Evolutionary conservation across 768 basidiomycete species (phyloP).

Genomic region (Amanita subjunquillea): DNA sequence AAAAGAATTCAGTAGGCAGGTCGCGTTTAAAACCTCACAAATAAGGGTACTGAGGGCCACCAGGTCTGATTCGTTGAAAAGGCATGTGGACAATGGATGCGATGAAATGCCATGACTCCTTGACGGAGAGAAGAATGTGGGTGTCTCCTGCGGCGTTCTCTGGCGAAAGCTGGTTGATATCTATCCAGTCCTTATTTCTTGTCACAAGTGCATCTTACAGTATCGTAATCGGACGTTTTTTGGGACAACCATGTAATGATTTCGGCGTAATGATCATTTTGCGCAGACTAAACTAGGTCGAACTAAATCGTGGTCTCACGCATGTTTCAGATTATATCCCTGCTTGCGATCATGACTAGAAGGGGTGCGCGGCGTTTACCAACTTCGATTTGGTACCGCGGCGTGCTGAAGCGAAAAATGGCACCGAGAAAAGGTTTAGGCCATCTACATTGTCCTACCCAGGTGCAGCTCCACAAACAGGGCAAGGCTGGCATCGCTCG

Average conservation of each 20-base stretch:
- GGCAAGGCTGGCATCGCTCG: too few relatives aligned
- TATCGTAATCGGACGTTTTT: slow-evolving; percentile 1
- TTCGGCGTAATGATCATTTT: not conserved
- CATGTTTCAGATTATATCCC: slow-evolving; percentile 2
- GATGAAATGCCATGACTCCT: slow-evolving; percentile 40
- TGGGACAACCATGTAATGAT: not conserved
- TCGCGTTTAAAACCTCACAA: not conserved
- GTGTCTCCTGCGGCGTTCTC: not conserved
- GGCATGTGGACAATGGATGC: slow-evolving; percentile 77
- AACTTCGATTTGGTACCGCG: not conserved
- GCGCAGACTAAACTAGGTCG: not conserved
- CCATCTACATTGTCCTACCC: too few relatives aligned
- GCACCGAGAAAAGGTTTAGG: too few relatives aligned
- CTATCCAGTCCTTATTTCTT: slow-evolving; percentile 1
- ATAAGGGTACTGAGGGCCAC: not conserved
- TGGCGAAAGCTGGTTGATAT: not conserved
- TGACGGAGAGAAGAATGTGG: not conserved
- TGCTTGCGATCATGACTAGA: not conserved
- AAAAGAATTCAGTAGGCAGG: slow-evolving; percentile 68
- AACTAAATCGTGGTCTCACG: not conserved
- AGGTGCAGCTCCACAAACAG: too few relatives aligned
- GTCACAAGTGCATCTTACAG: not conserved
- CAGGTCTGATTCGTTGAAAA: slow-evolving; percentile 63
- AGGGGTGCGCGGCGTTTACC: not conserved
- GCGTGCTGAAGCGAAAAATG: not conserved